Percentiles rank a stretch among this genome's conserved stretches.
phyloP scores from a whole-genome alignment of 352 stramenopile species.

The Blastocystis hominis region DNA sequence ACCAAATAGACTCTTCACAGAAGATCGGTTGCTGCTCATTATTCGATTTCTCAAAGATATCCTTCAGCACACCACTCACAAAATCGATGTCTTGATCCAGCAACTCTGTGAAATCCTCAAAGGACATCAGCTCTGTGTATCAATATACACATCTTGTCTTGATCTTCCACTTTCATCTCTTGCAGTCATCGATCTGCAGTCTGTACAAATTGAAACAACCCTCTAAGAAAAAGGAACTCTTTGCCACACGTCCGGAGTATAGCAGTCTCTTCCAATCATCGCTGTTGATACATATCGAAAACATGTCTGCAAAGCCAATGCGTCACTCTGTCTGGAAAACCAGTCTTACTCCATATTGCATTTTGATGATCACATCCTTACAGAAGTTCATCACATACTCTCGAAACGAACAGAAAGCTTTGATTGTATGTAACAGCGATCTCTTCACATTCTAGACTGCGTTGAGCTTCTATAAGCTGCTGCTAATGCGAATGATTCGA shows the following conservation, averaged over 20 bases:
- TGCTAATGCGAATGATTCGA: not conserved
- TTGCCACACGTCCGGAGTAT: not conserved
- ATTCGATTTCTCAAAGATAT: constrained; percentile 8
- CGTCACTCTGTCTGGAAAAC: not conserved
- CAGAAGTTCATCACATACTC: not conserved
- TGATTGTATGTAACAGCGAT: not conserved
- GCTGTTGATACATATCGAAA: not conserved
- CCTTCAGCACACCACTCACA: not conserved
- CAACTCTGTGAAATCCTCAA: not conserved
- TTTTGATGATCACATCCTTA: not conserved
- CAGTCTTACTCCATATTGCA: not conserved
- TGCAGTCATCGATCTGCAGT: not conserved
- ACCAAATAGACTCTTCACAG: not conserved
- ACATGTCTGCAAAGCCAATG: not conserved
- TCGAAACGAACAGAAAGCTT: not conserved
- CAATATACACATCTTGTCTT: not conserved
- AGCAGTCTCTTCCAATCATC: not conserved
- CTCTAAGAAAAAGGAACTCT: not conserved
- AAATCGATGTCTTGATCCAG: not conserved
- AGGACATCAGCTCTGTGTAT: not conserved
- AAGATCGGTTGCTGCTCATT: constrained; percentile 3
- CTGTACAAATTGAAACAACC: not conserved
- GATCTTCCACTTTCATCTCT: not conserved
- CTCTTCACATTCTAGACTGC: not conserved
- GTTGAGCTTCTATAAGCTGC: not conserved